Percentiles rank a stretch among this genome's conserved stretches.
phyloP scores from a whole-genome alignment of 78 protist species.

The Corallochytrium limacisporum region DNA sequence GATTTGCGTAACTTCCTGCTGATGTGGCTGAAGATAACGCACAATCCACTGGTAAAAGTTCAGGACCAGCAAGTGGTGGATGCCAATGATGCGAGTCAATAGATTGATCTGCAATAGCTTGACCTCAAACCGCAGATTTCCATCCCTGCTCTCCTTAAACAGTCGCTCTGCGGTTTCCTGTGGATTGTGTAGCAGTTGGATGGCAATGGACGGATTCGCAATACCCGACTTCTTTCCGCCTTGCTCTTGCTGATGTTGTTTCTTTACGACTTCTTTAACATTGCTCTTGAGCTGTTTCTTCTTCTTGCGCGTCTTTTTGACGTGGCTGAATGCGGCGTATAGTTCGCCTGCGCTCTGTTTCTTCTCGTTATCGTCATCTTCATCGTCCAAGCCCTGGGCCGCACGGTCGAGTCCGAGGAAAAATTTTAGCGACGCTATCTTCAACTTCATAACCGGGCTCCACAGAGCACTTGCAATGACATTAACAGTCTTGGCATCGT shows the following conservation, averaged over 20 bases:
- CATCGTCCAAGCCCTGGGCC: background rate
- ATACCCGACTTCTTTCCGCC: too few relatives aligned
- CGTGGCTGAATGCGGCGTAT: background rate
- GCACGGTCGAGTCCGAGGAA: conserved; percentile 29
- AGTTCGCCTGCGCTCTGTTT: background rate
- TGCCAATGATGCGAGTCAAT: conserved; percentile 49
- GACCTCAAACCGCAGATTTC: conserved; percentile 43
- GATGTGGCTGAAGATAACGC: conserved; percentile 63
- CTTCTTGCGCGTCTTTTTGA: conserved; percentile 13
- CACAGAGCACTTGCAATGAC: conserved; percentile 61
- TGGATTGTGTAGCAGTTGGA: too few relatives aligned
- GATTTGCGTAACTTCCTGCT: conserved; percentile 50
- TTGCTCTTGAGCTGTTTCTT: background rate
- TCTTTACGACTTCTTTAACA: background rate
- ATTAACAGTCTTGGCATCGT: conserved; percentile 67
- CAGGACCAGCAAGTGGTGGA: conserved; percentile 57
- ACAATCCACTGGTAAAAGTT: conserved; percentile 69
- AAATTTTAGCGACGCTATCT: conserved; percentile 45
- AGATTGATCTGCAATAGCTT: conserved; percentile 55
- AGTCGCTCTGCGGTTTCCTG: too few relatives aligned
- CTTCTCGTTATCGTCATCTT: background rate
- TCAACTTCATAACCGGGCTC: conserved; percentile 38
- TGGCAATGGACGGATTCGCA: too few relatives aligned
- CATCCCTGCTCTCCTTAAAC: too few relatives aligned
- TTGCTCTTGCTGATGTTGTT: too few relatives aligned